phyloP scores from a whole-genome alignment of 108 stramenopile genomes.

The Fistulifera pelliculosa region DNA sequence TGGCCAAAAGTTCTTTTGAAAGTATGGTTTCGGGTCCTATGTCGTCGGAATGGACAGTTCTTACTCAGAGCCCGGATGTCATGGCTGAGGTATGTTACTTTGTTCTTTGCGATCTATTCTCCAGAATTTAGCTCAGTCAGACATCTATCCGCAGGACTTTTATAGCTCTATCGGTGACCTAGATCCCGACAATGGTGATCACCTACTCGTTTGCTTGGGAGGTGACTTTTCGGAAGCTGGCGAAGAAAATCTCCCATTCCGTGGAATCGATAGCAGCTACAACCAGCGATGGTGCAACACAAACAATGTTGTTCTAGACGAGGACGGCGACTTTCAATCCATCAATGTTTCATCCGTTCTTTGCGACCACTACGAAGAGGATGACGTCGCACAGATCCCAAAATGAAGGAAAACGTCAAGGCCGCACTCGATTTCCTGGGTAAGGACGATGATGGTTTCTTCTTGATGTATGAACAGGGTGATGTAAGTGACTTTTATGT shows the following conservation, averaged over 20 bases:
- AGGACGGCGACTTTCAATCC: constrained; percentile 20
- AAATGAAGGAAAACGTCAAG: constrained; percentile 29
- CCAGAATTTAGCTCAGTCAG: too few species aligned
- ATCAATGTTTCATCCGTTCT: constrained; percentile 19
- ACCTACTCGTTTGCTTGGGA: constrained; percentile 40
- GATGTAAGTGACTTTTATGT: constrained; percentile 23
- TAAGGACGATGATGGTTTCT: constrained; percentile 58
- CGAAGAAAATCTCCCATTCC: constrained; percentile 31
- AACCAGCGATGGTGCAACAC: constrained; percentile 28
- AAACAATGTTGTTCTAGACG: constrained; percentile 15
- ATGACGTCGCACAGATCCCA: constrained; percentile 38
- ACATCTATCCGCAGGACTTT: too few species aligned
- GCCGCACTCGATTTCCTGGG: constrained; percentile 44
- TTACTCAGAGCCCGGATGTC: constrained; percentile 28
- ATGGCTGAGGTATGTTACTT: constrained; percentile 23
- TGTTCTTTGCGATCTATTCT: too few species aligned
- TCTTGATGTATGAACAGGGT: constrained; percentile 59
- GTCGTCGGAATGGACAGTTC: constrained; percentile 27
- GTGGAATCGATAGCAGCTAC: constrained; percentile 34
- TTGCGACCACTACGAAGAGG: constrained; percentile 39
- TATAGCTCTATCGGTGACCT: constrained; percentile 19
- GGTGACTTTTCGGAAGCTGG: constrained; percentile 20
- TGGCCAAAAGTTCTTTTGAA: constrained; percentile 4
- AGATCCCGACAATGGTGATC: constrained; percentile 45
- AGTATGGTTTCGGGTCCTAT: constrained; percentile 33